A percentile compares a stretch with the other conserved stretches of the same genome.
These are phyloP conservation scores for Tremellales sp. DNA, from an alignment of 1,284 basidiomycete genomes.

Conservation along the genomic window DNA sequence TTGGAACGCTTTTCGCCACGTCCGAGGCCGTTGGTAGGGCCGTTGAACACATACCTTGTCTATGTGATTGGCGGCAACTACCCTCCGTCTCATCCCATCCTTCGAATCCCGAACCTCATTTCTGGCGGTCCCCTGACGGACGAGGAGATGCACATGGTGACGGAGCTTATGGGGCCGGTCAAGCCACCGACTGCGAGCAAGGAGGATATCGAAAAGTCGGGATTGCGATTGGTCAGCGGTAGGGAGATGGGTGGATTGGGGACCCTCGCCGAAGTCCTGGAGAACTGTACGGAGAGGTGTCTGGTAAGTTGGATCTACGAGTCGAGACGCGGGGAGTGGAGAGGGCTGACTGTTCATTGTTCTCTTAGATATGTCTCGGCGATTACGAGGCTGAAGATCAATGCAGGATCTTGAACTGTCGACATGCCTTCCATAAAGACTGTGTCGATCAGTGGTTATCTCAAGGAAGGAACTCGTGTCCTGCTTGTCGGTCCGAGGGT, in stretches of 20 bases:
- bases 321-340: neutral
- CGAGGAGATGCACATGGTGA: conserved; percentile 68
- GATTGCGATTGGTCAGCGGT: conserved; percentile 65
- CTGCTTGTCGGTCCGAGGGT: conserved; percentile 60
- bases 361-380: conserved; percentile 78
- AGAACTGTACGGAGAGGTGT: conserved; percentile 65
- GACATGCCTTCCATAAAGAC: conserved; percentile 75
- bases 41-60: conserved; percentile 42
- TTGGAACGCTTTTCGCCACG: conserved; percentile 15
- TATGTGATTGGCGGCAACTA: conserved; percentile 67
- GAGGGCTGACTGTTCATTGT: neutral
- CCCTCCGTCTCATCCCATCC: conserved; percentile 75
- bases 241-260: conserved; percentile 56
- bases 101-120: conserved; percentile 68
- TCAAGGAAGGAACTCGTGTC: conserved; percentile 80
- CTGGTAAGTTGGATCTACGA: conserved; percentile 52
- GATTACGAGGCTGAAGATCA: conserved; percentile 72
- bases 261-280: conserved; percentile 60
- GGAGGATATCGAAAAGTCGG: conserved; percentile 76
- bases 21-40: conserved; percentile 14
- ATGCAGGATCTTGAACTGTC: conserved; percentile 70
- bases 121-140: conserved; percentile 51
- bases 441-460: conserved; percentile 85
- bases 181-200: conserved; percentile 67
- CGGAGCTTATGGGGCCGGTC: conserved; percentile 50